These are phyloP conservation scores for Auricularia heimuer DNA, from an alignment of 768 basidiomycete genomes.

Conservation along the genomic window DNA sequence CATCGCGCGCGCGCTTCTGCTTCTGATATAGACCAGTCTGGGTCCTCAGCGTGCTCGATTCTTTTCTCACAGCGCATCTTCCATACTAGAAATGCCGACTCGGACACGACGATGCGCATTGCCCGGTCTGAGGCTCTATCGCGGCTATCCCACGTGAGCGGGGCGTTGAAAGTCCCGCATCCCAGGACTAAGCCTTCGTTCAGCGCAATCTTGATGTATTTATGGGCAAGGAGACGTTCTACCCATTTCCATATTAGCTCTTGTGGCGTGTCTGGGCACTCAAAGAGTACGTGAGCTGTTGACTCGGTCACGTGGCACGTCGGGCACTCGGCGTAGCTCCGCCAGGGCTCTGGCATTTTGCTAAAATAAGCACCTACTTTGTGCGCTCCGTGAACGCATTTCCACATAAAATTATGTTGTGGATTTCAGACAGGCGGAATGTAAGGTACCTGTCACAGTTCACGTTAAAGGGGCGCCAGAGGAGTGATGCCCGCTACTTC, in stretches of 20 bases:
- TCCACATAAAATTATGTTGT: constrained; percentile 13
- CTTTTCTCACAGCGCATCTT: background rate
- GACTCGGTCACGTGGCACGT: constrained; percentile 10
- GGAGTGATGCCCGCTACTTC: too few species aligned
- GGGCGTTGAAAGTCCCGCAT: too few species aligned
- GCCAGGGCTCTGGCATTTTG: background rate
- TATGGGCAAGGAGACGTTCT: too few species aligned
- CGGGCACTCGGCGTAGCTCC: constrained; percentile 8
- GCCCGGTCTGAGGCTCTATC: background rate
- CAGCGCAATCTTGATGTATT: background rate
- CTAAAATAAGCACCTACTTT: constrained; percentile 11
- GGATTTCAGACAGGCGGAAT: too few species aligned
- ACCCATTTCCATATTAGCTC: constrained; percentile 10
- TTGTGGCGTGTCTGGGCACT: constrained; percentile 13
- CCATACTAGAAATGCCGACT: background rate
- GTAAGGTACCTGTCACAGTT: too few species aligned
- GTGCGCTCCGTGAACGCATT: constrained; percentile 13
- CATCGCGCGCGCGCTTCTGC: background rate
- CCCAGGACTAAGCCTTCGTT: background rate
- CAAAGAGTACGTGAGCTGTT: constrained; percentile 16
- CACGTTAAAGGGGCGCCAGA: too few species aligned
- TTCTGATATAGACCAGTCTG: background rate
- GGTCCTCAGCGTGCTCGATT: background rate
- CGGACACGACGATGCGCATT: background rate
- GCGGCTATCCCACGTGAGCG: too few species aligned